phyloP scores from a whole-genome alignment of 768 basidiomycete genomes.

The Lactarius indigo region DNA sequence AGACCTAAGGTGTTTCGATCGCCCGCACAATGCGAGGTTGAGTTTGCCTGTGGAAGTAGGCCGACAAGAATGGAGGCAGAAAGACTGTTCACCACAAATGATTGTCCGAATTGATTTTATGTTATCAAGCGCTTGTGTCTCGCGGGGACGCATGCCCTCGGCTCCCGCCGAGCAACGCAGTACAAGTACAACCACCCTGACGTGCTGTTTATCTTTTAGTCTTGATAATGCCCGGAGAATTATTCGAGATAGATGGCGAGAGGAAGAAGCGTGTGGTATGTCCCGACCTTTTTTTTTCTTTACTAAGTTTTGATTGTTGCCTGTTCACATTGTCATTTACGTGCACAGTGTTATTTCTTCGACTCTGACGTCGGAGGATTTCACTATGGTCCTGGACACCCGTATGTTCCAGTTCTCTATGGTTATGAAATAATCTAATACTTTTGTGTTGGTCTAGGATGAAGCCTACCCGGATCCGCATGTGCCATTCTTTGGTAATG shows the following conservation, averaged over 20 bases:
- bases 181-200: slow-evolving; percentile 1
- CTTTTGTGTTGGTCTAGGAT: slow-evolving; percentile 49
- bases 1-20: not conserved
- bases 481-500: slow-evolving; percentile 99
- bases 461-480: slow-evolving; percentile 97
- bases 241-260: slow-evolving; percentile 53
- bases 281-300: slow-evolving; percentile 25
- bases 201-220: not conserved
- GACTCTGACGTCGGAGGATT: slow-evolving; percentile 99
- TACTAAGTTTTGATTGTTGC: not conserved
- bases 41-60: not conserved
- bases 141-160: slow-evolving; percentile 18
- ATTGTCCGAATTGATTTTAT: not conserved
- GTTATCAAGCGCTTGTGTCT: slow-evolving; percentile 7
- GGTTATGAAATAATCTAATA: slow-evolving; percentile 16
- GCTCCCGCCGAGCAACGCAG: slow-evolving; percentile 15
- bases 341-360: slow-evolving; percentile 91
- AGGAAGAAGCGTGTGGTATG: slow-evolving; percentile 86
- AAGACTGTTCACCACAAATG: not conserved
- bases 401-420: slow-evolving; percentile 44
- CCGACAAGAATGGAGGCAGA: not conserved
- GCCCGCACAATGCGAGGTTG: not conserved
- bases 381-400: slow-evolving; percentile 98
- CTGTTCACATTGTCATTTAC: slow-evolving; percentile 1
- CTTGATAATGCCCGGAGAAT: slow-evolving; percentile 32